A percentile compares a stretch with the other conserved stretches of the same genome.
phyloP scores from a whole-genome alignment of 2,329 filamentous ascomycete genomes.

The Thielaviopsis ethacetica region DNA sequence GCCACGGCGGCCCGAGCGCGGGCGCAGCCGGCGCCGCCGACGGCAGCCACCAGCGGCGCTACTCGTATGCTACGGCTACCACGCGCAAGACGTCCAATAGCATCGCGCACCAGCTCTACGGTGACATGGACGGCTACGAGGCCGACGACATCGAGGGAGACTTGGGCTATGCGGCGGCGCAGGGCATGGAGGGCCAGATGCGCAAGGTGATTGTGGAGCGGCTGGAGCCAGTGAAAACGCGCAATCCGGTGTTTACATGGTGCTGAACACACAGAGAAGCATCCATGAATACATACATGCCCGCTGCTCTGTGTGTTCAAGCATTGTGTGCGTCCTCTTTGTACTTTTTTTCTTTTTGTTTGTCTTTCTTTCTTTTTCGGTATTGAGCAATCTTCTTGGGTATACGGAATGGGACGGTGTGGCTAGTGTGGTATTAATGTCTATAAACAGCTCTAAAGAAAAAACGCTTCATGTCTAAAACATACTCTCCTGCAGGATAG shows the following conservation, averaged over 20 bases:
- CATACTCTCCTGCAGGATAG: too few relatives aligned
- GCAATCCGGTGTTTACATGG: conserved; percentile 94
- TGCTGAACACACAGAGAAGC: conserved; percentile 45
- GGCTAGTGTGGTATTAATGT: not conserved
- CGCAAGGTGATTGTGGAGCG: conserved; percentile 94
- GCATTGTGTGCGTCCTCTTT: not conserved
- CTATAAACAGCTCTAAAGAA: not conserved
- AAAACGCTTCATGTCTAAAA: too few relatives aligned
- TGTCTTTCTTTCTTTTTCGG: not conserved
- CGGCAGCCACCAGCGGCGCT: conserved; percentile 26
- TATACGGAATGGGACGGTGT: not conserved
- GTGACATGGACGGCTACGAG: conserved; percentile 41
- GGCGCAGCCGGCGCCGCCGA: conserved; percentile 20
- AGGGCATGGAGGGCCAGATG: conserved; percentile 80
- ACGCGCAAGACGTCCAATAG: conserved; percentile 31
- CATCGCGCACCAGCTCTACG: conserved; percentile 37
- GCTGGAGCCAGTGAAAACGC: conserved; percentile 85
- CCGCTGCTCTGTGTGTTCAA: too few relatives aligned
- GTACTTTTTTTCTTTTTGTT: not conserved
- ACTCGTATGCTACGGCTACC: conserved; percentile 35
- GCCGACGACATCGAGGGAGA: conserved; percentile 79
- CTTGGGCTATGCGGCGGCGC: conserved; percentile 82
- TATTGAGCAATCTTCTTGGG: not conserved
- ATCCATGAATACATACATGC: too few relatives aligned
- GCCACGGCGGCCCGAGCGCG: conserved; percentile 18